Evolutionary conservation across 2,329 filamentous ascomycete genomes (phyloP).

Genomic region (Diaporthe ampelina): DNA sequence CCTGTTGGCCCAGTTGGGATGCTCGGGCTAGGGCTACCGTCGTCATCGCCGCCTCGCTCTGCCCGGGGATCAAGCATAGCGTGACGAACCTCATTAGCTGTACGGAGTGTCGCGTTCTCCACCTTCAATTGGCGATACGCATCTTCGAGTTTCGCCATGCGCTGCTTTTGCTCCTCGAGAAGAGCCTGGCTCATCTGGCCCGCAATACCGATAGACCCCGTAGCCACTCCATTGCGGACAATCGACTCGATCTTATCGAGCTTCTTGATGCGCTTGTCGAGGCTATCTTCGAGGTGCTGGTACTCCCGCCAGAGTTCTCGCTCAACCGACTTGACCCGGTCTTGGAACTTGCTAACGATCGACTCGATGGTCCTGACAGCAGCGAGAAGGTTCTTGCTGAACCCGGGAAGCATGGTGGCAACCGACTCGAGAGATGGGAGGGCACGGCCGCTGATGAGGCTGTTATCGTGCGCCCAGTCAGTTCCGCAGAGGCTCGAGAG

Average conservation of each 20-base stretch:
- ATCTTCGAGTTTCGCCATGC: slow-evolving; percentile 70
- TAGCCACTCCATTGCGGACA: slow-evolving; percentile 74
- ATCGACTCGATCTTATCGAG: slow-evolving; percentile 89
- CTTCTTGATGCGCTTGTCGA: slow-evolving; percentile 85
- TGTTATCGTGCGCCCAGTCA: slow-evolving; percentile 93
- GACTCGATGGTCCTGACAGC: slow-evolving; percentile 90
- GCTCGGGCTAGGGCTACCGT: slow-evolving; percentile 66
- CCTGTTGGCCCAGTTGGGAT: slow-evolving; percentile 68
- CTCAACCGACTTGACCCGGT: slow-evolving; percentile 87
- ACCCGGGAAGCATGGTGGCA: slow-evolving; percentile 85
- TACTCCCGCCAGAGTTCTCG: slow-evolving; percentile 93
- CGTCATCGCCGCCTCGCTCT: slow-evolving; percentile 45
- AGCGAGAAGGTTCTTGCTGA: slow-evolving; percentile 88
- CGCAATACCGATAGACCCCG: slow-evolving; percentile 57
- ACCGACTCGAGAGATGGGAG: slow-evolving; percentile 89
- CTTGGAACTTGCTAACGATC: slow-evolving; percentile 82
- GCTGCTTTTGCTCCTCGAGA: slow-evolving; percentile 58
- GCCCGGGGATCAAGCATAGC: slow-evolving; percentile 55
- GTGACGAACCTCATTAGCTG: slow-evolving; percentile 70
- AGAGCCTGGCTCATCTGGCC: slow-evolving; percentile 29
- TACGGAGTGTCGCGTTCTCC: slow-evolving; percentile 78
- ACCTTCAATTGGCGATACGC: slow-evolving; percentile 74
- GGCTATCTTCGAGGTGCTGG: slow-evolving; percentile 83
- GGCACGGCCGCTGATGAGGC: slow-evolving; percentile 86
- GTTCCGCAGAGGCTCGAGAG: slow-evolving; percentile 87